Base-by-base conservation (phyloP, 169 alveolate species). In the Blepharisma undulans region DNA sequence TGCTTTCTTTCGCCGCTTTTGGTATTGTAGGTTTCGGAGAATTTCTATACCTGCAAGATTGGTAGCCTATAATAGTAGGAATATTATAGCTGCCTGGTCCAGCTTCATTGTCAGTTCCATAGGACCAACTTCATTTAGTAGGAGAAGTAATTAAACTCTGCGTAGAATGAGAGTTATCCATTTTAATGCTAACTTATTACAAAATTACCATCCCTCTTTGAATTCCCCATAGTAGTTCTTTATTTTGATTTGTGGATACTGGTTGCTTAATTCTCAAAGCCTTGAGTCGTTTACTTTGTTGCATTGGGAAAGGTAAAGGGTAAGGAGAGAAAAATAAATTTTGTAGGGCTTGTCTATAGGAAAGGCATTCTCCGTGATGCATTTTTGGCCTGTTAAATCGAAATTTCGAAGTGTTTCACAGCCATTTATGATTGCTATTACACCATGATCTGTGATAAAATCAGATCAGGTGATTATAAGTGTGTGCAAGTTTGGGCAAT, bases 201-300 rank as follows among this genome's bases (percentile, higher is more conserved):
- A 48, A 48, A 48, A 48, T 48, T 48, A 48, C 89, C 89, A 82
- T 5, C 77, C 77, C 60, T 82, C 89, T 34, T 82, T 48, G 21
- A 48, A 82, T 30, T 82, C 89, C 29, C 89, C 89, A 82, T 82
- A 82, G 32, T 82, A 82, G 89, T 82, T 82, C 89, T 48, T 82
- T n/a, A 82, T 82, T 59, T 82, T 34, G 36, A 82, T 60, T 22
- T 72, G 34, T n/a, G 89, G 77, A n/a, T 48, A 82, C 78, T 22
- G 22, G 29, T 82, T 2, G 27, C 33, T n/a, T 22, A 82, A 48
- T 22, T 59, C 48, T 72, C 89, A 82, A 14, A 82, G 76, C 27
- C 60, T 72, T n/a, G 33, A 21, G 36, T 82, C 89, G 21, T 72
- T 32, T 32, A 82, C 48, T 59, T 82, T 60, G 19, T 82, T 82